These are phyloP conservation scores for Gaultheria prostrata DNA, from an alignment of 148 eudicot genomes.

Conservation along the genomic window DNA sequence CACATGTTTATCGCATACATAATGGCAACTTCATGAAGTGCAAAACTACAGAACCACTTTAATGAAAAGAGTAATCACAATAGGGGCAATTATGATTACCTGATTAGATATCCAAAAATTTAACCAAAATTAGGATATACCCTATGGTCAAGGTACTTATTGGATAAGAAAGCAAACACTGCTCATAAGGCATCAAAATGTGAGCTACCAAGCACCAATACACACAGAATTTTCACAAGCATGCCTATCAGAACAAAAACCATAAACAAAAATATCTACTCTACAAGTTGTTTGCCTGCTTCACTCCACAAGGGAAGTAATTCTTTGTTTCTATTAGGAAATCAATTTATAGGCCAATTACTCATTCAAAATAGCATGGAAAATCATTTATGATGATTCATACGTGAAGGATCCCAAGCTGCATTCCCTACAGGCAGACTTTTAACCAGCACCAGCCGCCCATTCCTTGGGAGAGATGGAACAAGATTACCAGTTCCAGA, in stretches of 20 bases:
- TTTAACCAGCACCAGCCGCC: background rate
- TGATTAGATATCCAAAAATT: background rate
- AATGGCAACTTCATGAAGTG: background rate
- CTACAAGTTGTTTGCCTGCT: background rate
- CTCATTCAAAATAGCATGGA: no score
- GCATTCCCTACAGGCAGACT: background rate
- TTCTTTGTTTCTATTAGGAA: background rate
- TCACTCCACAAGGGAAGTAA: background rate
- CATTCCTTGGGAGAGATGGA: background rate
- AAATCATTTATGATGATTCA: no score
- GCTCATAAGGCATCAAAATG: background rate
- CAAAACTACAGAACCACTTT: background rate
- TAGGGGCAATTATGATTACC: background rate
- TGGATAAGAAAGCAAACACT: background rate
- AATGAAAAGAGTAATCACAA: background rate
- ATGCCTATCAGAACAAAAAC: no score
- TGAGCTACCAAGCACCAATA: background rate
- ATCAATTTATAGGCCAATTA: no score
- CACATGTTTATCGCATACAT: background rate
- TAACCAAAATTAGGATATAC: background rate
- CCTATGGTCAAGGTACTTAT: background rate
- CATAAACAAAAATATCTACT: background rate
- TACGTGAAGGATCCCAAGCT: no score
- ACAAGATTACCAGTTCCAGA: background rate
- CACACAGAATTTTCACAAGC: background rate